These are phyloP conservation scores for Tilletia indica DNA, from an alignment of 1,284 basidiomycete genomes.

Conservation along the genomic window DNA sequence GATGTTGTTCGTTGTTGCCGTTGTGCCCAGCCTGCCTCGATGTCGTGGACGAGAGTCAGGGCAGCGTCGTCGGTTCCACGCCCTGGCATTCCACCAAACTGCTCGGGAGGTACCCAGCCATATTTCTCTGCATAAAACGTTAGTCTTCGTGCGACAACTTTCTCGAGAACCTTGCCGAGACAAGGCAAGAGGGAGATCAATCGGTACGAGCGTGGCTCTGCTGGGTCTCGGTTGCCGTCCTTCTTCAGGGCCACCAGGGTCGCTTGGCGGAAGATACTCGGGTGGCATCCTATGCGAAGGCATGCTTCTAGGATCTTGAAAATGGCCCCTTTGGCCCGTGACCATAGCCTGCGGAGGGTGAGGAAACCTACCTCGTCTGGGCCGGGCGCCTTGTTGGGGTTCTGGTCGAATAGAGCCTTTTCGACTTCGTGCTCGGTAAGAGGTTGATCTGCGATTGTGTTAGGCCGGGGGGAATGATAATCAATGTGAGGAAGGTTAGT, in stretches of 20 bases:
- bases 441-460: background rate
- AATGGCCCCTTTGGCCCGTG: background rate
- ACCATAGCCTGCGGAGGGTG: no score
- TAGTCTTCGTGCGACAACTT: background rate
- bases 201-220: background rate
- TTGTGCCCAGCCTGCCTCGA: no score
- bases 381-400: no score
- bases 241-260: background rate
- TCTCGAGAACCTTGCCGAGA: constrained; percentile 8
- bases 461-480: no score
- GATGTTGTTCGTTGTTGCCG: no score
- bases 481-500: no score
- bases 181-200: background rate
- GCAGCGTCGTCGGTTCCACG: no score
- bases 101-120: background rate
- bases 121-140: background rate
- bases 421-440: background rate
- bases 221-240: background rate
- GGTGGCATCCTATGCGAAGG: background rate
- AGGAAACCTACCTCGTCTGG: no score
- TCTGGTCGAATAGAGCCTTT: background rate
- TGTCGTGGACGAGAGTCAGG: no score
- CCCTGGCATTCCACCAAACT: no score
- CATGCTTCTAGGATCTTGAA: background rate
- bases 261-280: background rate